Base-by-base conservation (phyloP, 208 protist species). In the Acanthamoeba triangularis region DNA sequence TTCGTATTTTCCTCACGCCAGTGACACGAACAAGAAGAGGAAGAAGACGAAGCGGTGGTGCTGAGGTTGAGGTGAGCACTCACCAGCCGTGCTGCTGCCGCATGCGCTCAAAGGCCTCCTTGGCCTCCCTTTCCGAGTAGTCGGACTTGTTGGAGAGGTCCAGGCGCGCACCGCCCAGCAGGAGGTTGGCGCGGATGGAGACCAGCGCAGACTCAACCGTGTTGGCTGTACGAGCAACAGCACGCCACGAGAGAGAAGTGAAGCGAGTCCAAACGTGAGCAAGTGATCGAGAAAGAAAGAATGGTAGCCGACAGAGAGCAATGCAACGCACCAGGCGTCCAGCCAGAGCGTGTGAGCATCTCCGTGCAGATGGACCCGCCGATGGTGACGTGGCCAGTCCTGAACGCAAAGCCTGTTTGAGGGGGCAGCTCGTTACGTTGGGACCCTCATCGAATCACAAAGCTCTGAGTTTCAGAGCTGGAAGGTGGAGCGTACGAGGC, bases 361-460 rank as follows among this genome's bases (percentile, higher is more conserved):
- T 98, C 95, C 76, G 96, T 97, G 82, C 97, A 98, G 69, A 98
- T 98, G 72, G 84, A 95, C 10, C 97, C 97, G 35, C 97, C 97
- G 76, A 98, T 88, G 4, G 97, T 98, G 23, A 98, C 97, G 87
- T 97, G 96, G 16, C 96, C 96, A 14, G 96, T 97, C 56, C 94
- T 41, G 54, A 96, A 97, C 5, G 84, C 92, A 69, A 96, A 97
- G 59, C 92, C 95, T 82, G 20, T 56, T 56, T 11, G 11, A n/a
- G n/a, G n/a, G n/a, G n/a, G 14, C 52, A 11, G 52, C 52, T 1
- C 52, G 3, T 2, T 11, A 11, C 14, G 52, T 11, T 18, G 5
- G 13, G 16, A 28, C 1, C 6, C 20, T 63, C 49, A 8, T 54
- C 49, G 49, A 10, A 10, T 0, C 56, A 18, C 13, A 18, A 13